Conservation (phyloP, 1,139 yeast genomes). For the Eremothecium cymbalariae region DNA sequence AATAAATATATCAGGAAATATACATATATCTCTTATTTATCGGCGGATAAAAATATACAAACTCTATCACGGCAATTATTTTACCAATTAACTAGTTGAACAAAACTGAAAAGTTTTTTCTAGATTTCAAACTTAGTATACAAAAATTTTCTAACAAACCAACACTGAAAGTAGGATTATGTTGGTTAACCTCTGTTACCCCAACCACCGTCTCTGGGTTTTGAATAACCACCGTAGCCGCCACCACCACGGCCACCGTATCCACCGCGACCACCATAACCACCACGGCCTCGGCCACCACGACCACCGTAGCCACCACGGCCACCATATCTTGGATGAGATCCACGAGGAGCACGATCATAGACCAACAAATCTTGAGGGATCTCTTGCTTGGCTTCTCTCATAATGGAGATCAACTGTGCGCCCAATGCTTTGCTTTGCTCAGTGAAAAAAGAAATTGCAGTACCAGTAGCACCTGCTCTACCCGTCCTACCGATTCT, state of each 20-base stretch:
- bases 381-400: constrained; percentile 90
- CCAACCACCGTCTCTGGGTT: constrained; percentile 29
- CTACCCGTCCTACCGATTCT: constrained; percentile 92
- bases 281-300: constrained; percentile 40
- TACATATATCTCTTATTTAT: not conserved
- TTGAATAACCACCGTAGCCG: constrained; percentile 16
- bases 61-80: constrained; percentile 3
- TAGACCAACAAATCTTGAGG: constrained; percentile 48
- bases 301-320: constrained; percentile 53
- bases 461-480: constrained; percentile 95
- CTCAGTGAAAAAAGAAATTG: constrained; percentile 88
- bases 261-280: constrained; percentile 34
- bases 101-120: not conserved
- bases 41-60: constrained; percentile 4
- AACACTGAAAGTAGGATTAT: constrained; percentile 8
- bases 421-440: constrained; percentile 84
- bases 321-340: constrained; percentile 47
- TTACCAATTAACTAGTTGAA: not conserved
- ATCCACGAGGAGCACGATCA: constrained; percentile 38
- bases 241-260: constrained; percentile 29
- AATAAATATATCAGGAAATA: not conserved
- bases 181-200: constrained; percentile 16
- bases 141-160: not conserved
- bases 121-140: not conserved
- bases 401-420: constrained; percentile 79